Base-by-base conservation (phyloP, 1,139 yeast genomes). In the Yamadazyma dushanensis region DNA sequence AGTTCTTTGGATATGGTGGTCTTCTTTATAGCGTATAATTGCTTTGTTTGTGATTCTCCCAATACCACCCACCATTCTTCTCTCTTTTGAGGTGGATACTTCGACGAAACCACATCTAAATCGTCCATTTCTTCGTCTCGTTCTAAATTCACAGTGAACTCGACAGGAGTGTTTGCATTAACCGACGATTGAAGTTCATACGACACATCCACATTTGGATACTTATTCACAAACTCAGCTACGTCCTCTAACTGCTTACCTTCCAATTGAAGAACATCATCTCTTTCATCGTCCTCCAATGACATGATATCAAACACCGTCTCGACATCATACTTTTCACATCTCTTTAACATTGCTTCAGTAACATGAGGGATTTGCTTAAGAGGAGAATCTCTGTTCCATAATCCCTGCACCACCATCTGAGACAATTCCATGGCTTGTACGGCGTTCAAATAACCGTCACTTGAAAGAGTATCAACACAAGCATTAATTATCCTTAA, bases 51-150 rank as follows among this genome's bases (percentile, higher is more conserved):
- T 0, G 73, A 54, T 44, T 85, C 85, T 9, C 97, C 97, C 31
- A 90, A 61, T 7, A 90, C 83, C 18, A 92, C 56, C 92, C 92
- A 83, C 96, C 97, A 92, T 61, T 76, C 61, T 54, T 92, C 97
- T n/a, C 65, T 58, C 57, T 83, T 86, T 3, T 62, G 55, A 34
- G 53, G 61, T 1, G 94, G 87, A 51, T 64, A 85, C 34, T 55
- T 57, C 25, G 78, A 73, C 1, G 88, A 66, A 8, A 71, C 74
- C 3, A 83, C 89, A 1, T 55, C 55, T 34, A 82, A 60, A 43
- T 78, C 81, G n/a, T 82, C 95, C 34, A 83, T 78, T 27, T 79
- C 86, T 45, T 84, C 90, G 49, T 85, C 95, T 48, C 95, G 72
- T 21, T 77, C 77, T 15, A 92, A 59, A 0, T 66, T 69, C 3